Base-by-base conservation (phyloP, 495 filamentous ascomycete genomes). In the Trichoderma gamsii region DNA sequence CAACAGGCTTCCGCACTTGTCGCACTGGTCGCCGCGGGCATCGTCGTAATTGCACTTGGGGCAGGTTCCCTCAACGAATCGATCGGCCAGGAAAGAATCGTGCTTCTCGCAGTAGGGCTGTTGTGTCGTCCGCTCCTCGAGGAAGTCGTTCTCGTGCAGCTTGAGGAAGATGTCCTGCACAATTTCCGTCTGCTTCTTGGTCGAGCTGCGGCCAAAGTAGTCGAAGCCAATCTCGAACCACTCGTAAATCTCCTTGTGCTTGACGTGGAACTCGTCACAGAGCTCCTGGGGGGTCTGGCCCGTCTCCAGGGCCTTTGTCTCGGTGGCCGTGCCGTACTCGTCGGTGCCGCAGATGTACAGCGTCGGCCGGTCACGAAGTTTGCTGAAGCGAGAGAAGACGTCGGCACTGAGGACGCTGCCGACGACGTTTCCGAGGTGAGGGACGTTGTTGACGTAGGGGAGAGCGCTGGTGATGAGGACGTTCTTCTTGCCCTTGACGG, bases 391-490 rank as follows among this genome's bases (percentile, higher is more conserved):
- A 38, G 73, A 79, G 73, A 92, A 96, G 59, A 69, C 72, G 78
- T 93, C 90, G 46, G 90, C 90, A 71, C 86, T 88, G 73, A 98
- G 85, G 46, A 97, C 92, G 71, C 88, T 92, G 67, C 95, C 95
- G 66, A 97, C 85, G 67, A 97, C 89, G 78, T 99, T 99, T 67
- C 95, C 93, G 73, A 97, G 83, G 79, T 97, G 94, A 65, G 94
- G 95, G 12, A 96, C 91, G 78, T 97, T 97, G 81, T 98, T 98
- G 65, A 97, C 93, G 75, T 97, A 98, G 52, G 92, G 90, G 43
- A 92, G 73, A 52, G 90, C 88, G 67, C 85, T 88, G 12, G 84
- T 90, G 46, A 89, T 82, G 32, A 90, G 77, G 63, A 85, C 75
- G 71, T 84, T 86, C 44, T 79, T 77, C 72, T 84, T 81, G 16